These are phyloP conservation scores for Datura wrightii DNA, from an alignment of 257 asterid species.

Conservation along the genomic window DNA sequence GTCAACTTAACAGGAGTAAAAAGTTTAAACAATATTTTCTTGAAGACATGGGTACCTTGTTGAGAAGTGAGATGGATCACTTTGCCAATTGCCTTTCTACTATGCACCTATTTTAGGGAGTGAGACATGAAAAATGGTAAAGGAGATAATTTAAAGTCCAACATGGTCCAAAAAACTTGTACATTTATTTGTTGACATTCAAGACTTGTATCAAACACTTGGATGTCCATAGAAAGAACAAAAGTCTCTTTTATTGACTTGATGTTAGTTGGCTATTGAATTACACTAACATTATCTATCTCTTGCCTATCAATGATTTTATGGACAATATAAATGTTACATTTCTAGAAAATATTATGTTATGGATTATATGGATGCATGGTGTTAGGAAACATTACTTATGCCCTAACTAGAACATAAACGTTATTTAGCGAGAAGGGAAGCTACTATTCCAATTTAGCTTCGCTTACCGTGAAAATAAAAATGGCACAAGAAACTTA, in stretches of 20 bases:
- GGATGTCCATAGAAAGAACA: neutral
- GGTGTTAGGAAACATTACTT: neutral
- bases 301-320: neutral
- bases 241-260: neutral
- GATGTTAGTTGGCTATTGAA: neutral
- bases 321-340: neutral
- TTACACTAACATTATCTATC: neutral
- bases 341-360: neutral
- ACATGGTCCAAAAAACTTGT: neutral
- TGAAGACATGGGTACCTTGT: neutral
- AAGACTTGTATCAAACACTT: neutral
- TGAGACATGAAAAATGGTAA: neutral
- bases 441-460: neutral
- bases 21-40: neutral
- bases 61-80: neutral
- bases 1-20: neutral
- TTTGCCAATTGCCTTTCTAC: neutral
- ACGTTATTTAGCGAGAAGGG: neutral
- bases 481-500: neutral
- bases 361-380: neutral
- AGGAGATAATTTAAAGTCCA: neutral
- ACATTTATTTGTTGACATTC: neutral
- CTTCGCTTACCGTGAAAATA: neutral
- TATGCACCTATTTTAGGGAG: neutral
- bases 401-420: slow-evolving; percentile 7